A percentile compares a stretch with the other conserved stretches of the same genome.
Evolutionary conservation across 108 stramenopile species (phyloP).

Genomic region (Skeletonema marinoi): DNA sequence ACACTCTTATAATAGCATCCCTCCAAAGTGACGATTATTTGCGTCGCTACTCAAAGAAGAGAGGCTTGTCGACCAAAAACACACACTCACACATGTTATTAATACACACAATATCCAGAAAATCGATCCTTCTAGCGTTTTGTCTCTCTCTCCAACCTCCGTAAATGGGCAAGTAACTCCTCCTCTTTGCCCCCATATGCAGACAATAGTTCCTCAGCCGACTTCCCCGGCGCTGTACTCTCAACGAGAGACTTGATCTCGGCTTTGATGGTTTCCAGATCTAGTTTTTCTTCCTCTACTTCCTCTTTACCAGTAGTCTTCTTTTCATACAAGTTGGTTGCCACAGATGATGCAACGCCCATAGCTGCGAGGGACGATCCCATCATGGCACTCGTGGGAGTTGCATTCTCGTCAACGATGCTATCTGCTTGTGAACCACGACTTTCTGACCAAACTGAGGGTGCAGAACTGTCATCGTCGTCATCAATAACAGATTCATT

Average conservation of each 20-base stretch:
- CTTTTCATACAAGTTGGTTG: constrained; percentile 7
- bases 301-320: constrained; percentile 10
- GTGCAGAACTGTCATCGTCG: neutral
- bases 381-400: neutral
- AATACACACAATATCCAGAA: neutral
- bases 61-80: neutral
- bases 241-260: constrained; percentile 12
- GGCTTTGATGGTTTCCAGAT: constrained; percentile 1
- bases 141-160: constrained; percentile 8
- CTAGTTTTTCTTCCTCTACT: constrained; percentile 1
- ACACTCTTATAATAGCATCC: too few species aligned
- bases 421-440: neutral
- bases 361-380: constrained; percentile 26
- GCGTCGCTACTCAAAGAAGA: too few species aligned
- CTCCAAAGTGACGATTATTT: too few species aligned
- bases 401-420: neutral
- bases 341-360: constrained; percentile 3
- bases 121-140: neutral
- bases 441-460: constrained; percentile 2
- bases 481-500: neutral
- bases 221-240: constrained; percentile 5
- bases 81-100: neutral
- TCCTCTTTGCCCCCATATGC: constrained; percentile 13
- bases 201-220: constrained; percentile 10
- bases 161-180: constrained; percentile 16